Base-by-base conservation (phyloP, 108 stramenopile species). In the Asterionellopsis glacialis region DNA sequence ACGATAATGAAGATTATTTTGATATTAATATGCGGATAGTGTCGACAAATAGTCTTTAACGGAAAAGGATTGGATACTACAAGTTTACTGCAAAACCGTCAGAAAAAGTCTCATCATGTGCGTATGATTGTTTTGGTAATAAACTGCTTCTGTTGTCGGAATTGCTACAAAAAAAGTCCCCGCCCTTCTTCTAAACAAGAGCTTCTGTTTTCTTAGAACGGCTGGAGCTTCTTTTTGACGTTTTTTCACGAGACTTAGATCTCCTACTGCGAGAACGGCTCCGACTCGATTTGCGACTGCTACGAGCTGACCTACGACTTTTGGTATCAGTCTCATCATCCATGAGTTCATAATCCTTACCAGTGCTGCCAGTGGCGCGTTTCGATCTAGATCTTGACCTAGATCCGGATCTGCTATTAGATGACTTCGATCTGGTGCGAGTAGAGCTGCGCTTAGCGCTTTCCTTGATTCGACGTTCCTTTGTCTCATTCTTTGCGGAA, bases 281-380 rank as follows among this genome's bases (percentile, higher is more conserved):
- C 23, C 78, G 67, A 50, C 68, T 60, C 28, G 61, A 42, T 51
- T 69, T 79, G 52, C 59, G 65, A 12, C 41, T 51, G 28, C 65
- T 55, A 24, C 62, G 44, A 28, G 24, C 27, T 16, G 60, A 66
- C 48, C 57, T 72, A 23, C 71, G 56, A 21, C 57, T 57, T 19
- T 70, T 65, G 13, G 56, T 60, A 11, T 79, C 70, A 22, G 60
- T 63, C 14, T 84, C 80, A 14, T 73, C 70, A 25, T 67, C 65
- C 84, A 91, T 85, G 33, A 91, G 58, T 16, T 87, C 77, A 38
- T 91, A 91, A 41, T 82, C 78, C 11, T 55, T 59, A 33, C 41
- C 51, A 25, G 56, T 64, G 42, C 57, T 61, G 40, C 55, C 62
- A 22, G 57, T 56, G 16, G 22, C 11, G 11, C 28, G 16, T 14